Base-by-base conservation (phyloP, 768 basidiomycete genomes). In the Suillus variegatus region DNA sequence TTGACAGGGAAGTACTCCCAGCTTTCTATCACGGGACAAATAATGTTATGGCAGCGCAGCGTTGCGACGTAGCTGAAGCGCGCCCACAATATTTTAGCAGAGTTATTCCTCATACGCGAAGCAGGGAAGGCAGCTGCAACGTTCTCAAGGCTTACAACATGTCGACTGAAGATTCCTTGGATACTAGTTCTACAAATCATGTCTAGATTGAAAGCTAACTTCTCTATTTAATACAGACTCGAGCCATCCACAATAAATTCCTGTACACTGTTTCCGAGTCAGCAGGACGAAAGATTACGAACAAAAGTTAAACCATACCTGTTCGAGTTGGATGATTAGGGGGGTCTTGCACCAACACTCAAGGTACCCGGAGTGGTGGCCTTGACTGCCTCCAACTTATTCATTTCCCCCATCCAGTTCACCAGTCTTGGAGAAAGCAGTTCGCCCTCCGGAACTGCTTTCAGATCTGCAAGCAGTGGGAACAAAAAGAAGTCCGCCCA, bases 401-500 rank as follows among this genome's bases (percentile, higher is more conserved):
- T 65, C 75, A 76, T 76, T 25, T 65, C 61, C 5, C 65, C 67
- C 72, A 76, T 73, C 75, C 73, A 77, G 0, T 2, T 28, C 5
- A 56, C 8, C 38, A 76, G 60, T 6, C 75, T 72, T 4, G 69
- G 68, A 6, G 69, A 72, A 18, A 76, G 52, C 51, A 75, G 6
- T 18, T 70, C 71, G 16, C 72, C 64, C 35, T 76, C 75, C 0
- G 75, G 74, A 3, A 68, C 70, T 5, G 76, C 72, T 43, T 52
- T 64, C 6, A 76, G 68, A 43, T 76, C 75, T 36, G 75, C 76
- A 52, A 76, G 63, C 2, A 77, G 72, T 3, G 75, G 72, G 49
- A 63, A 77, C 14, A 76, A 70, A 70, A 77, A 77, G 60, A 78
- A 75, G 65, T 76, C 75, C 16, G 76, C 75, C 75, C 75, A 76